These are phyloP conservation scores for Trichoderma sp. DNA, from an alignment of 2,329 filamentous ascomycete species.

Conservation along the genomic window DNA sequence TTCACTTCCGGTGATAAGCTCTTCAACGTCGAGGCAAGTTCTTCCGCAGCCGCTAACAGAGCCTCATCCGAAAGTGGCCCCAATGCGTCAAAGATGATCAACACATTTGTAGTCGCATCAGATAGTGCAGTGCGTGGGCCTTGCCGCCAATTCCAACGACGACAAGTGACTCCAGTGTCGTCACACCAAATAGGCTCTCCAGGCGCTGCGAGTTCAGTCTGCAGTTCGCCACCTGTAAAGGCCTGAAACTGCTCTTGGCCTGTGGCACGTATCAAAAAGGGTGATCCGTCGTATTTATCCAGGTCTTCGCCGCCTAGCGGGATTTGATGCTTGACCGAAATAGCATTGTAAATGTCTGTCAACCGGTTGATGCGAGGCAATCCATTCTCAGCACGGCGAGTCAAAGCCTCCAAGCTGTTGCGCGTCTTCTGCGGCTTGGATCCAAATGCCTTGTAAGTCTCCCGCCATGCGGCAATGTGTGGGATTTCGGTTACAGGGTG, in stretches of 20 bases:
- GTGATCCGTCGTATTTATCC: not conserved
- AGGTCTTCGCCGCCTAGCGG: not conserved
- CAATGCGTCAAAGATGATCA: not conserved
- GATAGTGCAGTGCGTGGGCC: not conserved
- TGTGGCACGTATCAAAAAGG: not conserved
- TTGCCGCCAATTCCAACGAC: not conserved
- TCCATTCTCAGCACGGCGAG: not conserved
- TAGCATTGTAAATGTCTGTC: not conserved
- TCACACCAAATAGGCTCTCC: not conserved
- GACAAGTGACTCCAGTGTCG: not conserved
- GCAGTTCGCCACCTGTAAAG: not conserved
- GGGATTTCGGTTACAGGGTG: not conserved
- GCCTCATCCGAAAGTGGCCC: not conserved
- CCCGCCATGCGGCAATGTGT: not conserved
- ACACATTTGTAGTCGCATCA: not conserved
- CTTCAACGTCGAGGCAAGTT: not conserved
- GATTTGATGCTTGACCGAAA: not conserved
- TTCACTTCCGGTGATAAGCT: not conserved
- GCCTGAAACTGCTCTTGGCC: not conserved
- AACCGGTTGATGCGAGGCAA: not conserved
- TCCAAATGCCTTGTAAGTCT: not conserved
- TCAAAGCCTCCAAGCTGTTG: not conserved
- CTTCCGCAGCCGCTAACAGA: not conserved
- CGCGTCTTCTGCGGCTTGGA: not conserved
- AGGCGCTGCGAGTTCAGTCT: not conserved